Conservation (phyloP, 306 rosid genomes). For the Neltuma alba region DNA sequence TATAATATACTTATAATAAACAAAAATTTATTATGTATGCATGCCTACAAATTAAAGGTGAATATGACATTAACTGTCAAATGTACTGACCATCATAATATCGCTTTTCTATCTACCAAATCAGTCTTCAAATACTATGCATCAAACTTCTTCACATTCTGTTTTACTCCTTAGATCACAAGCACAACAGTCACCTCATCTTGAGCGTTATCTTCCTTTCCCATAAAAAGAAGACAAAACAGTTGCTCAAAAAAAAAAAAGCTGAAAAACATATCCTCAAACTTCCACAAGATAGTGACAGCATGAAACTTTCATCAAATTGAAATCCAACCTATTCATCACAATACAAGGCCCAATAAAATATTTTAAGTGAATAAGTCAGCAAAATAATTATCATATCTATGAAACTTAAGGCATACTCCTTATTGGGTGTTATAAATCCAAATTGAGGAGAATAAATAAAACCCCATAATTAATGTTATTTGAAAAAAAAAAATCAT, state of each 20-base stretch:
- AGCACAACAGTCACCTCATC: neutral
- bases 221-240: neutral
- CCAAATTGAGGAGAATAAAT: conserved; percentile 4
- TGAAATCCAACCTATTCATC: conserved; percentile 12
- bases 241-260: too few species aligned
- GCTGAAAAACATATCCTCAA: conserved; percentile 3
- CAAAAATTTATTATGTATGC: conserved; percentile 2
- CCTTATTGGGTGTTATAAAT: conserved; percentile 14
- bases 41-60: too few species aligned
- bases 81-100: too few species aligned
- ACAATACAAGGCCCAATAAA: neutral
- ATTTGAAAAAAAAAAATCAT: neutral
- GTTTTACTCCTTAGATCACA: conserved; percentile 6
- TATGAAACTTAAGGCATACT: conserved; percentile 7
- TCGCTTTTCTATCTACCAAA: too few species aligned
- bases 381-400: neutral
- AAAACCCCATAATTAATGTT: conserved; percentile 4
- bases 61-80: too few species aligned
- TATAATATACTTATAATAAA: neutral
- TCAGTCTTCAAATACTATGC: too few species aligned
- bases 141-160: neutral
- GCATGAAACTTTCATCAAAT: neutral
- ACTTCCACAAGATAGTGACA: conserved; percentile 3
- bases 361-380: conserved; percentile 5
- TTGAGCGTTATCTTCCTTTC: neutral